A percentile compares a stretch with the other conserved stretches of the same genome.
phyloP scores from a whole-genome alignment of 2,329 filamentous ascomycete genomes.

The Endocalyx cinctus region DNA sequence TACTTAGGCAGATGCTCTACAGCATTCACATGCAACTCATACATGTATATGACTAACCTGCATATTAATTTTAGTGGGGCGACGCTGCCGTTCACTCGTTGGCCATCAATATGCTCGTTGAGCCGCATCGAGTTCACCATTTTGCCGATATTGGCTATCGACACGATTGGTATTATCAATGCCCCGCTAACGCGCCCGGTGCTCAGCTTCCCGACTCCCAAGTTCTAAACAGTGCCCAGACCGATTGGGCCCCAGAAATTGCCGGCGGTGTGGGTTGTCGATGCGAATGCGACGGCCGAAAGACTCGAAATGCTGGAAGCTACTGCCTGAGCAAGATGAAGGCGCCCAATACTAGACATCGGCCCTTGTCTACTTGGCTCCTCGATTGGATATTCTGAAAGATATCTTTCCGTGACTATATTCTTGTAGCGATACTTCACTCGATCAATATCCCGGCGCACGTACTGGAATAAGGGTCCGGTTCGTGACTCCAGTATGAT shows the following conservation, averaged over 20 bases:
- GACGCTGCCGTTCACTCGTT: constrained; percentile 41
- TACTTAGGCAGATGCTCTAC: not conserved
- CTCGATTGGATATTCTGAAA: constrained; percentile 17
- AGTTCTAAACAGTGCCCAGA: constrained; percentile 21
- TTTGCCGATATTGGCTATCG: constrained; percentile 40
- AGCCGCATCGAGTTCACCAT: constrained; percentile 37
- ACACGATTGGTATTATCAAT: constrained; percentile 32
- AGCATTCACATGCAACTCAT: not conserved
- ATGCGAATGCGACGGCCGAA: constrained; percentile 35
- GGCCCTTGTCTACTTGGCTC: constrained; percentile 30
- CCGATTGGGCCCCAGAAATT: constrained; percentile 24
- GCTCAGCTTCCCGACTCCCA: constrained; percentile 30
- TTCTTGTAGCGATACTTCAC: not conserved
- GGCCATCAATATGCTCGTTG: constrained; percentile 37
- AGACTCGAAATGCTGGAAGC: constrained; percentile 26
- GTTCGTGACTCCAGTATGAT: no score
- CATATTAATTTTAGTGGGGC: constrained; percentile 30
- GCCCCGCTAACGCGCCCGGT: constrained; percentile 32
- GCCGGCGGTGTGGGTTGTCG: constrained; percentile 37
- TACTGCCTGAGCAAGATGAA: constrained; percentile 35
- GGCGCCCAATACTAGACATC: constrained; percentile 27
- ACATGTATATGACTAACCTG: constrained; percentile 1
- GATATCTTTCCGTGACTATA: not conserved
- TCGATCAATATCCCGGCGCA: no score
- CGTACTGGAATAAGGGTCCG: no score